Evolutionary conservation across 345 rosid species (phyloP), one percentile per base, ranked within the genome.

Genomic region (Orychophragmus violaceus): DNA sequence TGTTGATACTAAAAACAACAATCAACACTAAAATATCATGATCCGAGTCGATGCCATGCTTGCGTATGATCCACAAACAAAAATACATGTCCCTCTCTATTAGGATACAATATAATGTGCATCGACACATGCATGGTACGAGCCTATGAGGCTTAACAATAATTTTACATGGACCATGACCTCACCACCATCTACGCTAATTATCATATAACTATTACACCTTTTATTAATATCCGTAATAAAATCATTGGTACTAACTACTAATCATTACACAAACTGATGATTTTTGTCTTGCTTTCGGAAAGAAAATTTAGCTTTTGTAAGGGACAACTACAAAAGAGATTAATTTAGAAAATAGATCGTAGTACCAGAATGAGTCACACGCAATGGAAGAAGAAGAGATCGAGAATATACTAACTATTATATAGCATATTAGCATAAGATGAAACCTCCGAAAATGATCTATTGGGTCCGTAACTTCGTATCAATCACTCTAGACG

Each of bases 1-100:
- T 51, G 69, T 52, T 52, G 55, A 50, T 50, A 25, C 32, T 46
- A 46, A 46, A 46, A 46, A 46, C 51, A 10, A 46, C 52, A 46
- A 44, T 11, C 24, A 44, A 19, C 49, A 44, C 49, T 17, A 44
- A n/a, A n/a, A n/a, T n/a, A n/a, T n/a, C n/a, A n/a, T n/a, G n/a
- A n/a, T n/a, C n/a, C n/a, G n/a, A n/a, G n/a, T 46, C 52, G n/a
- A 21, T 46, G n/a, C 5, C 30, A 50, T 23, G 18, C 32, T 13
- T 50, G 27, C 27, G 5, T 46, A 46, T 21, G 52, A 46, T 46
- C 52, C 27, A 46, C 52, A 46, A 10, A 21, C 52, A 46, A 46
- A 42, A 46, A 46, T 46, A 46, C 24, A 5, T 46, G 52, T 18
- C 52, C 27, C 52, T 21, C 51, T 46, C 52, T 45, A 19, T 18